Percentiles rank a stretch among this genome's conserved stretches.
These are phyloP conservation scores for Colletotrichum filicis DNA, from an alignment of 2,329 filamentous ascomycete species.

Conservation along the genomic window DNA sequence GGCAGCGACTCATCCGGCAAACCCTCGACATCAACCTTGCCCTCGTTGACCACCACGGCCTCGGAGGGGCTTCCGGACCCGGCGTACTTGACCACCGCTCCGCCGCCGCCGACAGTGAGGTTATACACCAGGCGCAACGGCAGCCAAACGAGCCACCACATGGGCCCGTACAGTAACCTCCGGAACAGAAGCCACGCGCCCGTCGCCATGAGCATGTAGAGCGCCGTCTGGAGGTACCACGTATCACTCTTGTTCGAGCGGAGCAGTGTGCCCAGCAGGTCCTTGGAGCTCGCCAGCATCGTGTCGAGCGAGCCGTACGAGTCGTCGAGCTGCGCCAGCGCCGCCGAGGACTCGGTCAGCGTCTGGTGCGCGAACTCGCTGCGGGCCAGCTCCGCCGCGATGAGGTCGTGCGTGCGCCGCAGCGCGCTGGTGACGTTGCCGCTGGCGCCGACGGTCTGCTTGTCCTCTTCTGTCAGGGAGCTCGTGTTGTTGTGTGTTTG, in stretches of 20 bases:
- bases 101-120: conserved; percentile 65
- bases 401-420: conserved; percentile 85
- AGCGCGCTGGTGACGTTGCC: conserved; percentile 87
- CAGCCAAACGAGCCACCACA: conserved; percentile 89
- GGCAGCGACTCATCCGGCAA: conserved; percentile 56
- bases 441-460: conserved; percentile 79
- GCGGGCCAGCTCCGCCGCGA: conserved; percentile 84
- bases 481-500: conserved; percentile 42
- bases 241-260: conserved; percentile 95
- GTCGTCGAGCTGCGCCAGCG: conserved; percentile 83
- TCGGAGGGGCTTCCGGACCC: conserved; percentile 35
- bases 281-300: conserved; percentile 78
- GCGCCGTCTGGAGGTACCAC: conserved; percentile 93
- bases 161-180: conserved; percentile 85
- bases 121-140: conserved; percentile 78
- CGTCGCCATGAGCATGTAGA: conserved; percentile 83
- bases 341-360: conserved; percentile 83
- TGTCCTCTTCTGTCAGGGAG: conserved; percentile 70
- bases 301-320: conserved; percentile 84
- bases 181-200: conserved; percentile 89
- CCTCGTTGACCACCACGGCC: conserved; percentile 41
- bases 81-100: conserved; percentile 55
- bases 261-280: conserved; percentile 81
- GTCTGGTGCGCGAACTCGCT: conserved; percentile 93
- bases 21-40: conserved; percentile 46